Conservation (phyloP, 176 grass and related monocot species). For the Carex pumila region DNA sequence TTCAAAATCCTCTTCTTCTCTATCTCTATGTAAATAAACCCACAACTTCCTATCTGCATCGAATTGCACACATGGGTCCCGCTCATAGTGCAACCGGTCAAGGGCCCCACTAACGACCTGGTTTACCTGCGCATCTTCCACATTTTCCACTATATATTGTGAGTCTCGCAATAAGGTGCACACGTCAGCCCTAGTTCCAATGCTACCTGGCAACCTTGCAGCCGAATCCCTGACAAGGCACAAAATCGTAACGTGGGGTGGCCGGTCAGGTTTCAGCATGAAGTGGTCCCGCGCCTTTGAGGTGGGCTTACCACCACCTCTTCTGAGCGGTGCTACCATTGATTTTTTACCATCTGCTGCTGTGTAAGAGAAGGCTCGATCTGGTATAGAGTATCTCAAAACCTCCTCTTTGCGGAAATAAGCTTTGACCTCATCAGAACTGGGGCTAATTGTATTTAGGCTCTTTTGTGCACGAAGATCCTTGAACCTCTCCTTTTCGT, state of each 20-base stretch:
- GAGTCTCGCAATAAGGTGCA: constrained; percentile 94
- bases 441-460: constrained; percentile 81
- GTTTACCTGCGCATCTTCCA: constrained; percentile 74
- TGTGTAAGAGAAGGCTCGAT: constrained; percentile 96
- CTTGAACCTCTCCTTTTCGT: constrained; percentile 96
- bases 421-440: constrained; percentile 70
- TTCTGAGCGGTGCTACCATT: constrained; percentile 88
- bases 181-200: constrained; percentile 97
- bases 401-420: constrained; percentile 90
- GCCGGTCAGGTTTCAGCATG: constrained; percentile 90
- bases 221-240: constrained; percentile 97
- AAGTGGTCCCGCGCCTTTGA: constrained; percentile 96
- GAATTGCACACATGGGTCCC: constrained; percentile 93
- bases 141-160: constrained; percentile 79
- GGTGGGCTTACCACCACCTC: constrained; percentile 91
- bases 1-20: constrained; percentile 99
- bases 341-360: constrained; percentile 95
- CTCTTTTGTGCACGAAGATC: constrained; percentile 97
- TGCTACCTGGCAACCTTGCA: constrained; percentile 78
- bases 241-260: constrained; percentile 93
- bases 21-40: constrained; percentile 94
- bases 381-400: constrained; percentile 94
- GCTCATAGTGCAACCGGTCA: constrained; percentile 92
- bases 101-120: constrained; percentile 98
- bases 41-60: constrained; percentile 97